Percentiles rank a stretch among this genome's conserved stretches.
Evolutionary conservation across 2,329 filamentous ascomycete genomes (phyloP).

Genomic region (Periglandula ipomoeae): DNA sequence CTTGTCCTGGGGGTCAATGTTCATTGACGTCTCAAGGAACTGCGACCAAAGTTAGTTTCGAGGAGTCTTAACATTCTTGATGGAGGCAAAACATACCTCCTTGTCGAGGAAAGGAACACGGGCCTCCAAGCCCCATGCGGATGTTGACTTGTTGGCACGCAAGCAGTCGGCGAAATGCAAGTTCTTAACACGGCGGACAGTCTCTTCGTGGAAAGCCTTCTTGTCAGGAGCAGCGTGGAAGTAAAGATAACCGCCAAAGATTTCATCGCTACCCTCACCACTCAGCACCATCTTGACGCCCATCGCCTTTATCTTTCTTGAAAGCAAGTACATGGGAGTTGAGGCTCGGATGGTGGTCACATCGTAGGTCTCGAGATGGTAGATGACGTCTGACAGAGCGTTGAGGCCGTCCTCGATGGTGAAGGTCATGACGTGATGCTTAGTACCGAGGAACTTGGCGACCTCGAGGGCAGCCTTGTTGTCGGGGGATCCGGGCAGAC

Average conservation of each 20-base stretch:
- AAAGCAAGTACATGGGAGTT: conserved; percentile 96
- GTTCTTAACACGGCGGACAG: conserved; percentile 90
- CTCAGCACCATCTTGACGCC: conserved; percentile 99
- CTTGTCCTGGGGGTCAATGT: conserved; percentile 89
- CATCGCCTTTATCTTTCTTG: conserved; percentile 98
- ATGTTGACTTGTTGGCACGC: conserved; percentile 97
- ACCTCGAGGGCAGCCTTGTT: conserved; percentile 87
- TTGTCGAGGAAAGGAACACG: conserved; percentile 98
- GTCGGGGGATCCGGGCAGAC: conserved; percentile 85
- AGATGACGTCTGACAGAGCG: conserved; percentile 94
- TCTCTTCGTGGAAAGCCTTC: conserved; percentile 91
- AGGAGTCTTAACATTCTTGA: background rate
- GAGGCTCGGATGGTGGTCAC: conserved; percentile 97
- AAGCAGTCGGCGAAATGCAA: conserved; percentile 93
- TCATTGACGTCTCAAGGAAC: conserved; percentile 90
- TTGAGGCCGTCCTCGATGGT: conserved; percentile 96
- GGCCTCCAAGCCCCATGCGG: conserved; percentile 95
- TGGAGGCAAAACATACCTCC: conserved; percentile 40
- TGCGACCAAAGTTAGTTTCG: conserved; percentile 19
- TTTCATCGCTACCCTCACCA: conserved; percentile 95
- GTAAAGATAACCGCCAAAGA: conserved; percentile 97
- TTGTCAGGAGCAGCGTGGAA: conserved; percentile 92
- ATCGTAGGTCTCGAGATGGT: conserved; percentile 94
- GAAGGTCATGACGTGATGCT: conserved; percentile 97
- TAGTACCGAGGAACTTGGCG: conserved; percentile 92